phyloP scores from a whole-genome alignment of 2,329 filamentous ascomycete species.

The Pseudogymnoascus sp. region DNA sequence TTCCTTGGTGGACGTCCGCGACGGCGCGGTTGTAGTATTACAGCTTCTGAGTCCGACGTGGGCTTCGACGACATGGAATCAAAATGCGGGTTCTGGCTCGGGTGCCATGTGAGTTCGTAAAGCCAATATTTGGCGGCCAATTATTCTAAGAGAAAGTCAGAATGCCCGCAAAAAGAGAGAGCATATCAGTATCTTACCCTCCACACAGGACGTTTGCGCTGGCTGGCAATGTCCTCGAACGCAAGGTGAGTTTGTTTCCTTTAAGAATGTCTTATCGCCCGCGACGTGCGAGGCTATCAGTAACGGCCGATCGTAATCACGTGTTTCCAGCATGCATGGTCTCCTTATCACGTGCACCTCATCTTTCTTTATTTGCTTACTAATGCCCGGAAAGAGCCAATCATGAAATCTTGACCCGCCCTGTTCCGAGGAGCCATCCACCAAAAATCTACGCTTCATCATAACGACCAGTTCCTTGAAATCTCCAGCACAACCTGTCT shows the following conservation, averaged over 20 bases:
- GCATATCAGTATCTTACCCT: neutral
- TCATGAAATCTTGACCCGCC: conserved; percentile 6
- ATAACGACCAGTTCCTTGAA: neutral
- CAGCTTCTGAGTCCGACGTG: conserved; percentile 9
- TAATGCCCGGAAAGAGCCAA: neutral
- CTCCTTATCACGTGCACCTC: conserved; percentile 9
- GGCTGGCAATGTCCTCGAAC: conserved; percentile 1
- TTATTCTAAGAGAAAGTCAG: neutral
- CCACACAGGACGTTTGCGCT: neutral
- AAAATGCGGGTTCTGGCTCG: neutral
- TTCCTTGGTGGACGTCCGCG: neutral
- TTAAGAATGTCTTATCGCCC: conserved; percentile 6
- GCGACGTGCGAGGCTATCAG: conserved; percentile 2
- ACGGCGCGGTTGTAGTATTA: conserved; percentile 9
- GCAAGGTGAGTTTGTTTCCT: conserved; percentile 3
- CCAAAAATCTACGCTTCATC: conserved; percentile 9
- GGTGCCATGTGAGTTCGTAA: conserved; percentile 1
- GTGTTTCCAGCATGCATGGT: neutral
- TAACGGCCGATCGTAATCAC: neutral
- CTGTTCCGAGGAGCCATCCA: conserved; percentile 9
- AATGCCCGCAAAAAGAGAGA: neutral
- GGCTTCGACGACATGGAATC: conserved; percentile 9
- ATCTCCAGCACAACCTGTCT: conserved; percentile 2
- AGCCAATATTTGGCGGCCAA: neutral
- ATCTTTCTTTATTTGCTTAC: neutral